phyloP scores from a whole-genome alignment of 371 early-diverging fungal genomes.

The Syncephalis plumigaleata region DNA sequence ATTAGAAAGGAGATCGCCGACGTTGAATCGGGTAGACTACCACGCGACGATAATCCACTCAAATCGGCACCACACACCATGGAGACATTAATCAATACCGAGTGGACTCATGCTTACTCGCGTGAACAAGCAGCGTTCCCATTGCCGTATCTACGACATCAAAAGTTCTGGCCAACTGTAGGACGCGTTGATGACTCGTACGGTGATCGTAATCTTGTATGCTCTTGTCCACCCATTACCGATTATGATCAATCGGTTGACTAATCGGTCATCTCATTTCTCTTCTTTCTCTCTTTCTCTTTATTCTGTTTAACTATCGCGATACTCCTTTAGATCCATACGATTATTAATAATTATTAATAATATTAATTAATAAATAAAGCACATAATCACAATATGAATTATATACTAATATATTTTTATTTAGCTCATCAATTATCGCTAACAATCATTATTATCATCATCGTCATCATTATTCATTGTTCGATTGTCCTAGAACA shows the following conservation, averaged over 20 bases:
- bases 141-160: constrained; percentile 47
- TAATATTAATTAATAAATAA: not conserved
- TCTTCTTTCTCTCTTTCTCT: not conserved
- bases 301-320: not conserved
- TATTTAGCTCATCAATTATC: too few relatives aligned
- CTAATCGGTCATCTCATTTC: not conserved
- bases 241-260: constrained; percentile 14
- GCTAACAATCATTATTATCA: too few relatives aligned
- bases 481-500: constrained; percentile 16
- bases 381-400: not conserved
- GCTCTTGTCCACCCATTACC: constrained; percentile 62
- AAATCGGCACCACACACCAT: constrained; percentile 82
- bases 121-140: constrained; percentile 88
- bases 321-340: not conserved
- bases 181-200: constrained; percentile 85
- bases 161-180: constrained; percentile 93
- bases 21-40: constrained; percentile 65
- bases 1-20: constrained; percentile 83
- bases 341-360: not conserved
- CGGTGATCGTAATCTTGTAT: constrained; percentile 86
- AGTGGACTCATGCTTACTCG: constrained; percentile 24
- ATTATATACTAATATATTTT: too few relatives aligned
- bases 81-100: constrained; percentile 14
- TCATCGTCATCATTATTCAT: too few relatives aligned
- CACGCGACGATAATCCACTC: constrained; percentile 69